phyloP scores from a whole-genome alignment of 495 filamentous ascomycete genomes.

The Penicillium subrubescens region DNA sequence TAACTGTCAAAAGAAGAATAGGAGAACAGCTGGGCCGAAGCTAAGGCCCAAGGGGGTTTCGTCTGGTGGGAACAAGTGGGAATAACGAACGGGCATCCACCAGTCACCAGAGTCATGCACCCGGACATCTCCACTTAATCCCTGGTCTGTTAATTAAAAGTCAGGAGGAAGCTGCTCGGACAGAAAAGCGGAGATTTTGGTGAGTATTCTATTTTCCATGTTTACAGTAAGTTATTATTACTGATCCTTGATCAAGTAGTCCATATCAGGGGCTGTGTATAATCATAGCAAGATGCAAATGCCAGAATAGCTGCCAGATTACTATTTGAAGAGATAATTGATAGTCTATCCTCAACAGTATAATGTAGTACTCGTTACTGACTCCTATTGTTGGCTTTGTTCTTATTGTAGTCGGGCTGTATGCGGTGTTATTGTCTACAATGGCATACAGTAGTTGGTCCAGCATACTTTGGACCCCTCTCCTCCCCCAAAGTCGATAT shows the following conservation, averaged over 20 bases:
- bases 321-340: not conserved
- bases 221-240: not conserved
- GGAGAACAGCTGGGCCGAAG: constrained; percentile 14
- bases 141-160: constrained; percentile 13
- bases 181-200: constrained; percentile 1
- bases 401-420: not conserved
- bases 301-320: not conserved
- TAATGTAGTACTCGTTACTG: not conserved
- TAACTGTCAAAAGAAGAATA: constrained; percentile 13
- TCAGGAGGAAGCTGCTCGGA: constrained; percentile 3
- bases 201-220: too few species aligned
- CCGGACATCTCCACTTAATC: constrained; percentile 10
- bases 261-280: not conserved
- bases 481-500: not conserved
- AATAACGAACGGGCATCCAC: not conserved
- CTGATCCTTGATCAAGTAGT: not conserved
- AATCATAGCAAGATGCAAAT: not conserved
- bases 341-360: not conserved
- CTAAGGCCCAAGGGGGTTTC: constrained; percentile 24
- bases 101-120: not conserved
- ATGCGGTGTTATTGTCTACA: not conserved
- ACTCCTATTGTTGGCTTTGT: not conserved
- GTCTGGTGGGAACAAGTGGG: not conserved
- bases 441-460: not conserved
- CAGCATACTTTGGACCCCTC: not conserved